Evolutionary conservation across 2,329 filamentous ascomycete genomes (phyloP).

Genomic region (Aspergillus quadrilineatus): DNA sequence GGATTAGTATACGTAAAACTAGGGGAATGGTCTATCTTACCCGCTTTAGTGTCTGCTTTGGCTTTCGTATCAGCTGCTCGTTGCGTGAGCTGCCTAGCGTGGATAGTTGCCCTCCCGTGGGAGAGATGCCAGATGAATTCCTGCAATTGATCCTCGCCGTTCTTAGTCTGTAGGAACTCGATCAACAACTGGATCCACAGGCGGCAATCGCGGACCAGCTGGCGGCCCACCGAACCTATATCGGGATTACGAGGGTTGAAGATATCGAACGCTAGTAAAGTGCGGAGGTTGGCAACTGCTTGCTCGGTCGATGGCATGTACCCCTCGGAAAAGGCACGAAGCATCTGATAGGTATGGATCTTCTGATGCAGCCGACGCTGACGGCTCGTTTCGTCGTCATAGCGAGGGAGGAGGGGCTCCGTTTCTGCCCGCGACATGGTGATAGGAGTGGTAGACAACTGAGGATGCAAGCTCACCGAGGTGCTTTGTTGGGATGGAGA

Average conservation of each 20-base stretch:
- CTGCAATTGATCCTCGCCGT: conserved; percentile 79
- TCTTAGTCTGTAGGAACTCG: conserved; percentile 79
- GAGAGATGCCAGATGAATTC: conserved; percentile 85
- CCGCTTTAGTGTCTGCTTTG: conserved; percentile 69
- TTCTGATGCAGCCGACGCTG: conserved; percentile 82
- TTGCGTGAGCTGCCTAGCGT: conserved; percentile 62
- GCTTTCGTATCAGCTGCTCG: conserved; percentile 63
- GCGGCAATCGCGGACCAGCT: conserved; percentile 69
- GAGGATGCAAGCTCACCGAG: conserved; percentile 3
- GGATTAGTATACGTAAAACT: conserved; percentile 8
- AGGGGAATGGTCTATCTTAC: conserved; percentile 39
- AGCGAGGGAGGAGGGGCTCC: conserved; percentile 77
- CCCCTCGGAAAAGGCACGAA: conserved; percentile 75
- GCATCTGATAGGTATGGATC: conserved; percentile 90
- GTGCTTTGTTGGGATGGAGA: conserved; percentile 5
- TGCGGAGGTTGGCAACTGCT: conserved; percentile 73
- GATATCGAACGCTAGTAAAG: conserved; percentile 72
- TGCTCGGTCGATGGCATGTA: conserved; percentile 94
- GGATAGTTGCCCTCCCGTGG: conserved; percentile 69
- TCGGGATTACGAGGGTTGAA: conserved; percentile 73
- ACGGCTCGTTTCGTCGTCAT: conserved; percentile 69
- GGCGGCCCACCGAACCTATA: conserved; percentile 73
- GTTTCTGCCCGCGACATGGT: conserved; percentile 58
- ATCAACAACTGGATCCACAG: conserved; percentile 78
- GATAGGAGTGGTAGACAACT: conserved; percentile 2